These are phyloP conservation scores for Aquanectria penicillioides DNA, from an alignment of 2,329 filamentous ascomycete genomes.

Conservation along the genomic window DNA sequence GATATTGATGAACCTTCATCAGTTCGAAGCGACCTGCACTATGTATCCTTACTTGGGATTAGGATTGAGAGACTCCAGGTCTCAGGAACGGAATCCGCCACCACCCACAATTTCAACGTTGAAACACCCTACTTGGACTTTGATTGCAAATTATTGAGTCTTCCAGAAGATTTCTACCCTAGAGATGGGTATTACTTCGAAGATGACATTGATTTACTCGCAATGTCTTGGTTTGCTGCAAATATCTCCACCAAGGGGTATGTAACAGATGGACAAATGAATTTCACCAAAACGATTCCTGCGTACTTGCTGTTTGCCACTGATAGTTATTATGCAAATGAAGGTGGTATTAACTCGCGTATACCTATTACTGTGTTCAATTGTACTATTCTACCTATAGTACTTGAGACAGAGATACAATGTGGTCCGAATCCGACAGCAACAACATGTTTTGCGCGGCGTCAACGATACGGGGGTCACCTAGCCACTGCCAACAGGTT, in stretches of 20 bases:
- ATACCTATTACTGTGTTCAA: neutral
- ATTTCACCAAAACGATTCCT: no score
- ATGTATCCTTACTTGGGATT: slow-evolving; percentile 14
- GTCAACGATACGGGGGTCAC: neutral
- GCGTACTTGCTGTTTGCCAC: no score
- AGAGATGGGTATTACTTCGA: no score
- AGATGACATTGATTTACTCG: neutral
- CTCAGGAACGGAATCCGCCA: neutral
- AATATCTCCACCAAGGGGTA: no score
- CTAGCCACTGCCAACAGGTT: neutral
- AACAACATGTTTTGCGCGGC: neutral
- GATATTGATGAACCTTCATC: neutral
- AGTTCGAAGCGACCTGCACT: neutral
- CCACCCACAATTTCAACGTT: slow-evolving; percentile 2
- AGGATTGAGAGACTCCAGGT: slow-evolving; percentile 7
- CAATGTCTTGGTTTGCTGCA: no score
- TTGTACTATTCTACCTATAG: neutral
- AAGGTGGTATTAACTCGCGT: no score
- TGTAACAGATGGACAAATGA: neutral
- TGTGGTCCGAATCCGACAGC: neutral
- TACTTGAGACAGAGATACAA: neutral
- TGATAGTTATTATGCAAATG: no score
- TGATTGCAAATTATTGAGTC: neutral
- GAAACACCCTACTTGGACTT: slow-evolving; percentile 21
- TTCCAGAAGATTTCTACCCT: no score